These are phyloP conservation scores for Carallia pectinifolia DNA, from an alignment of 345 rosid genomes.

Conservation along the genomic window DNA sequence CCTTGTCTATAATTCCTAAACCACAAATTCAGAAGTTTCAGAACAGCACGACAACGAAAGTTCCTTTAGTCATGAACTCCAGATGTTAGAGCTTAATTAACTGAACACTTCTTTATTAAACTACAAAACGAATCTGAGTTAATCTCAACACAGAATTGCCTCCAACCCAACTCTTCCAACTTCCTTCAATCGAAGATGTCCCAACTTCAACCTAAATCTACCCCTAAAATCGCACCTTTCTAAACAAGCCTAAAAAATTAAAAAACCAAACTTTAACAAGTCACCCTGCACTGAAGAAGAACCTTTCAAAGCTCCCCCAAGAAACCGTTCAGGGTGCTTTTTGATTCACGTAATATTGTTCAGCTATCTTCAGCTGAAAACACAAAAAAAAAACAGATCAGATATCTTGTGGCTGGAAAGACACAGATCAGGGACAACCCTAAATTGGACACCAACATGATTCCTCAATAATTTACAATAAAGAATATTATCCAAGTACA, in stretches of 20 bases:
- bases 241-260: slow-evolving; percentile 10
- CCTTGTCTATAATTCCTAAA: not conserved
- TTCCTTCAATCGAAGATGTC: slow-evolving; percentile 19
- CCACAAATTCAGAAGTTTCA: not conserved
- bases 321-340: not conserved
- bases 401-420: slow-evolving; percentile 15
- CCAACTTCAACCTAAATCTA: slow-evolving; percentile 18
- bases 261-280: not conserved
- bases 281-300: not conserved
- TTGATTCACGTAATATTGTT: not conserved
- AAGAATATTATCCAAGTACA: slow-evolving; percentile 24
- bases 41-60: not conserved
- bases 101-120: no score
- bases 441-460: slow-evolving; percentile 10
- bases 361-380: not conserved
- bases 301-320: not conserved
- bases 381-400: slow-evolving; percentile 6
- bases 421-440: slow-evolving; percentile 21
- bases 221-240: slow-evolving; percentile 15
- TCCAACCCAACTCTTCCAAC: not conserved
- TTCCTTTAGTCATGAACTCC: no score
- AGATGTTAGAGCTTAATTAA: no score
- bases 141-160: no score
- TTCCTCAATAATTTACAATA: slow-evolving; percentile 28
- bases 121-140: no score